These are phyloP conservation scores for Helotiales sp. DNA, from an alignment of 2,329 filamentous ascomycete genomes.

Conservation along the genomic window DNA sequence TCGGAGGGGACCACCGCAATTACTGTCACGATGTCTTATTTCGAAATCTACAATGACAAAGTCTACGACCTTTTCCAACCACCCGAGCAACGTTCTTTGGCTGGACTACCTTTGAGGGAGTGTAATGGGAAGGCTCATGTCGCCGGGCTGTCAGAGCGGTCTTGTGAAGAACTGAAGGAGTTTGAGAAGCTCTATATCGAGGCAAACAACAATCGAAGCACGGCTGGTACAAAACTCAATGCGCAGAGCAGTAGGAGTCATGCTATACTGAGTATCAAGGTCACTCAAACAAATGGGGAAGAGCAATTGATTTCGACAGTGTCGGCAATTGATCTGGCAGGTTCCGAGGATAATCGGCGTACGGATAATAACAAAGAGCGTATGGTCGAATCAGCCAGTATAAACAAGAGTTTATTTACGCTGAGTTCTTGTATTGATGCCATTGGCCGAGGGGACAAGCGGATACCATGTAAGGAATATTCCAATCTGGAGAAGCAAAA, in stretches of 20 bases:
- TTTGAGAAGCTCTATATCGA: slow-evolving; percentile 90
- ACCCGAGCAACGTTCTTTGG: slow-evolving; percentile 73
- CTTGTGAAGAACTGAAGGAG: slow-evolving; percentile 82
- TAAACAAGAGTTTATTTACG: slow-evolving; percentile 97
- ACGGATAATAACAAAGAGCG: slow-evolving; percentile 94
- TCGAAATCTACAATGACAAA: slow-evolving; percentile 97
- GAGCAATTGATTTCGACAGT: slow-evolving; percentile 75
- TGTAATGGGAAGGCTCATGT: slow-evolving; percentile 86
- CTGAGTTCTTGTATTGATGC: slow-evolving; percentile 94
- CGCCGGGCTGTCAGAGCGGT: slow-evolving; percentile 78
- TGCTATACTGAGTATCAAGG: slow-evolving; percentile 86
- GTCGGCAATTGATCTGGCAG: slow-evolving; percentile 91
- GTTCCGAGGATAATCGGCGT: slow-evolving; percentile 91
- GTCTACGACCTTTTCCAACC: slow-evolving; percentile 89
- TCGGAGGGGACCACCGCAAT: slow-evolving; percentile 68
- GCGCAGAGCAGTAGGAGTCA: slow-evolving; percentile 88
- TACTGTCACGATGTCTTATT: slow-evolving; percentile 80
- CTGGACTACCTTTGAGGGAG: slow-evolving; percentile 80
- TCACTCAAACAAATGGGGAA: slow-evolving; percentile 73
- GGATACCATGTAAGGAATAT: slow-evolving; percentile 80
- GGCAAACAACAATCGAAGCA: slow-evolving; percentile 86
- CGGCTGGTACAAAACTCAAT: slow-evolving; percentile 88
- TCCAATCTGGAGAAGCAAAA: too few species aligned
- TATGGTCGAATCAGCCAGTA: slow-evolving; percentile 91
- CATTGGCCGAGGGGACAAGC: slow-evolving; percentile 71